Evolutionary conservation across 2,329 filamentous ascomycete species (phyloP), one percentile per base, ranked within the genome.

Genomic region (Lecanicillium sp.): DNA sequence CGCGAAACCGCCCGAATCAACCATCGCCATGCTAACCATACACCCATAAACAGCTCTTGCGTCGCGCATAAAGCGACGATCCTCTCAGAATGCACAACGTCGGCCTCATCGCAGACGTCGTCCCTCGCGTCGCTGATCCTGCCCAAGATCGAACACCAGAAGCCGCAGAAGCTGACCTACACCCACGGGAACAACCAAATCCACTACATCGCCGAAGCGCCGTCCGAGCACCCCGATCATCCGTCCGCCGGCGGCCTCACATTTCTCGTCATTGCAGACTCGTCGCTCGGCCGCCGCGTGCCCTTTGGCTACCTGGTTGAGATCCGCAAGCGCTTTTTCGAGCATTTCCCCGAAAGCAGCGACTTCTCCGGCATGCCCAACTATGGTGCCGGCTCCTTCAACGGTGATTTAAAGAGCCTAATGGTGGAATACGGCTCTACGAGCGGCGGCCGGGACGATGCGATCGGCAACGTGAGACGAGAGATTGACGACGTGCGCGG

Each of bases 11-110:
- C n/a, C n/a, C n/a, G n/a, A n/a, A n/a, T n/a, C n/a, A n/a, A n/a
- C n/a, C n/a, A n/a, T n/a, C n/a, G n/a, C n/a, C 22, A 17, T 33
- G 17, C 39, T 39, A 42, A 45, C 45, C 25, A 15, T 33, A 38
- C 32, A 32, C 13, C 14, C 14, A 27, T 33, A 9, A 20, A 17
- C 54, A 95, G 88, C 68, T 82, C 87, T 50, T 97, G 92, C 68
- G 92, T 98, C 62, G 88, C 92, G 36, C 81, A 97, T 67, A 83
- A 92, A 56, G 86, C 79, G 40, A 97, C 89, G 33, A 95, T 98
- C 64, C 81, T 98, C 44, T 70, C 86, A 55, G 92, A 98, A 68
- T 90, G 94, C 69, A 94, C 87, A 35, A 81, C 87, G 25, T 87
- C 87, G 2, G 84, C 88, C 45, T 81, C 84, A 9, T 87, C 83